Percentiles rank a stretch among this genome's conserved stretches.
Conservation (phyloP, 306 rosid genomes). For the cucumber (Cucumis sativus) region DNA sequence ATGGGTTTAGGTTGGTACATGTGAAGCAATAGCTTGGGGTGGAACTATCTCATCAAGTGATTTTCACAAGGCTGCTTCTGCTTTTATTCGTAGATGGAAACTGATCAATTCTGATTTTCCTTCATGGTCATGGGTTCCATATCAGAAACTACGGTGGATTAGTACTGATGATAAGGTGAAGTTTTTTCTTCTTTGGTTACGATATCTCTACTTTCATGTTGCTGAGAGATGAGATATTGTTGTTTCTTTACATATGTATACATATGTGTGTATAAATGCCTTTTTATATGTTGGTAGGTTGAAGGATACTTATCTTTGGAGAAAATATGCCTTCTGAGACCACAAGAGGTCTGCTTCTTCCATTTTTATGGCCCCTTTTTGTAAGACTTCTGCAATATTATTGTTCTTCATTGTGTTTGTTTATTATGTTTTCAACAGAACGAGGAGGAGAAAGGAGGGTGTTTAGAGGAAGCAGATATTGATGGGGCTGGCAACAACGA, state of each 20-base stretch:
- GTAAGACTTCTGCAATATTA: neutral
- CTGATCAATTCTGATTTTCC: conserved; percentile 29
- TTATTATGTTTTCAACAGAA: conserved; percentile 15
- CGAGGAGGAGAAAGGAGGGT: conserved; percentile 12
- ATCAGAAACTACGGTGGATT: conserved; percentile 22
- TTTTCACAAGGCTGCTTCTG: conserved; percentile 38
- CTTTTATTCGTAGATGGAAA: conserved; percentile 50
- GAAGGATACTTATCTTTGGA: conserved; percentile 65
- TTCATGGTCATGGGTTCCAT: conserved; percentile 58
- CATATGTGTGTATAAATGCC: neutral
- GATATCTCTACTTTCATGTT: neutral
- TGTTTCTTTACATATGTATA: neutral
- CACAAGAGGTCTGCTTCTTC: conserved; percentile 21
- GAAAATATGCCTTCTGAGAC: conserved; percentile 30
- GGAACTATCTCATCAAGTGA: conserved; percentile 47
- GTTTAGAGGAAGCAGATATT: conserved; percentile 16
- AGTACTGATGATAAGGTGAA: conserved; percentile 25
- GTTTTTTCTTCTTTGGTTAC: neutral
- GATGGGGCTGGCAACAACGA: conserved; percentile 21
- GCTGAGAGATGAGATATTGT: neutral
- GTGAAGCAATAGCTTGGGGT: conserved; percentile 26
- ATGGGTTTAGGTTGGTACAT: neutral
- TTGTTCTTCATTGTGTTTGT: neutral
- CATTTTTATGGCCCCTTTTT: neutral
- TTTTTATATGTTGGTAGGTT: conserved; percentile 10